phyloP scores from a whole-genome alignment of 129 eudicot genomes.

The Glebionis coronaria region DNA sequence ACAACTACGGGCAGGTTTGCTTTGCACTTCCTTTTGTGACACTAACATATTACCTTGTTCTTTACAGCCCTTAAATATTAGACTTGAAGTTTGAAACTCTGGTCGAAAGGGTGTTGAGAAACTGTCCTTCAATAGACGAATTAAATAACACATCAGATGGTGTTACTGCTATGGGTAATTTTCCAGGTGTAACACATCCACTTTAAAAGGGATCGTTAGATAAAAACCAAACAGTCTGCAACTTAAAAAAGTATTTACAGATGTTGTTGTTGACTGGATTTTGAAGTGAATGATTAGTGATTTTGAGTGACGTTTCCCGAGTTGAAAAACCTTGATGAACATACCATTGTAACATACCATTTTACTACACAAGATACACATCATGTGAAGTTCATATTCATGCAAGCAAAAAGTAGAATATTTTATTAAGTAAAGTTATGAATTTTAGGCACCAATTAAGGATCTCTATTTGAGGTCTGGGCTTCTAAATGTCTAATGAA shows the following conservation, averaged over 20 bases:
- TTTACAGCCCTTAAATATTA: no score
- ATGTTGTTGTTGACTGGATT: slow-evolving; percentile 29
- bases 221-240: slow-evolving; percentile 84
- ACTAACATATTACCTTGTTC: no score
- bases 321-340: slow-evolving; percentile 38
- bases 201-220: slow-evolving; percentile 35
- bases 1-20: no score
- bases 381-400: slow-evolving; percentile 10
- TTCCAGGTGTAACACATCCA: slow-evolving; percentile 21
- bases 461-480: slow-evolving; percentile 38
- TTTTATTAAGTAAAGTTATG: no score
- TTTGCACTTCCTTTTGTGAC: no score
- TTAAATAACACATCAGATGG: slow-evolving; percentile 23
- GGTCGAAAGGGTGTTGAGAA: no score
- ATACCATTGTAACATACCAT: slow-evolving; percentile 53
- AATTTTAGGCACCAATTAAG: slow-evolving; percentile 41
- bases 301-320: slow-evolving; percentile 26
- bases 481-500: slow-evolving; percentile 36
- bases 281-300: slow-evolving; percentile 22
- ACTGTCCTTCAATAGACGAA: slow-evolving; percentile 28
- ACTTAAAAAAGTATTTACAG: slow-evolving; percentile 35
- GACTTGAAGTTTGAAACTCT: no score
- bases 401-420: neutral
- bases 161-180: slow-evolving; percentile 14
- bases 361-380: slow-evolving; percentile 25